Evolutionary conservation across 148 eudicot species (phyloP), one percentile per base, ranked within the genome.

Genomic region (Rheum nobile): DNA sequence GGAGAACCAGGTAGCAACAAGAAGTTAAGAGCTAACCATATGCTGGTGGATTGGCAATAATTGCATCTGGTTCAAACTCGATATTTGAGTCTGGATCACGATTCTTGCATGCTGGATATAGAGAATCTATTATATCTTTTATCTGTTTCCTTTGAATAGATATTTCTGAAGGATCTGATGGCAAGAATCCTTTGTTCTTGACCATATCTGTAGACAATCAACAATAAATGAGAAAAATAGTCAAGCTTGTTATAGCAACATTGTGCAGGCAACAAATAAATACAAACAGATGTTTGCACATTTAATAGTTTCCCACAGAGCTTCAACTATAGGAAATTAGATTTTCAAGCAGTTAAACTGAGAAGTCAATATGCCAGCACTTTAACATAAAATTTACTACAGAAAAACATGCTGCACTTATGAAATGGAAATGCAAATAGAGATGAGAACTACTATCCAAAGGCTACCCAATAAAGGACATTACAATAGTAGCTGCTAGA

Each of bases 11-110:
- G 24, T 72, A 46, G 39, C 39, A 28, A 31, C n/a, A 16, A 50
- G n/a, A 65, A 79, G 48, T 46, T 31, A 17, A 76, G 38, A 71
- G 59, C 83, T 87, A 76, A 91, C 97, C 97, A 84, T 91, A 91
- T 22, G 97, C 91, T 17, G 97, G 95, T 24, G 97, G 97, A 75
- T 92, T 92, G 55, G 97, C 91, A 76, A 92, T 92, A 73, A 92
- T 92, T 67, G 97, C 97, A 71, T 90, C 91, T 52, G 81, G 91
- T 5, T 77, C 79, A 77, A 92, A 92, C 42, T 88, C 78, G 72
- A 86, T 79, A 12, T 74, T 42, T 70, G 90, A 73, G 19, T 79
- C 91, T 22, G 84, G 84, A 81, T 92, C 92, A 71, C 86, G 83
- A 2, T 84, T 79, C 75, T 71, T 83, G 85, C 97, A 92, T 24